phyloP scores from a whole-genome alignment of 208 protist genomes.

The Willaertia magna region DNA sequence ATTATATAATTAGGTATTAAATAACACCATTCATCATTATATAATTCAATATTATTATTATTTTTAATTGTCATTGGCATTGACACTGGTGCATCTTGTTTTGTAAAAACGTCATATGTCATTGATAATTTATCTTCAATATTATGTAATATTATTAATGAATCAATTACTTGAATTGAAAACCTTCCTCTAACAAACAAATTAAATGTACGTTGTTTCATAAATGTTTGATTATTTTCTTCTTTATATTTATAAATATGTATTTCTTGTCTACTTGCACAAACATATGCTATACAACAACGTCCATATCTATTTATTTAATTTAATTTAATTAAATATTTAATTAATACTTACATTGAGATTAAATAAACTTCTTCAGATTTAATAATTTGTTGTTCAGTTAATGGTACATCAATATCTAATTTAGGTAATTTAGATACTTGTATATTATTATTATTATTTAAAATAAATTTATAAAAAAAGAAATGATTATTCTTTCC shows the following conservation, averaged over 20 bases:
- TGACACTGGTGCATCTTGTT: not conserved
- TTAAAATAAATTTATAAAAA: not conserved
- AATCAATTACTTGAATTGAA: not conserved
- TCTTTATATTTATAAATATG: not conserved
- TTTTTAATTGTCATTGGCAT: not conserved
- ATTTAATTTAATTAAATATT: too few relatives aligned
- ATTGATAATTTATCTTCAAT: not conserved
- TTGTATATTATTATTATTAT: too few relatives aligned
- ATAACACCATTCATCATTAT: not conserved
- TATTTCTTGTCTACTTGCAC: not conserved
- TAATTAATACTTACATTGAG: not conserved
- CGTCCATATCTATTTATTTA: not conserved
- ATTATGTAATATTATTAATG: not conserved
- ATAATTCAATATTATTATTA: not conserved
- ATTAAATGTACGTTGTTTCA: not conserved
- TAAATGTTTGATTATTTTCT: not conserved
- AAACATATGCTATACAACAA: not conserved
- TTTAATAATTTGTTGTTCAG: too few relatives aligned
- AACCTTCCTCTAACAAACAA: not conserved
- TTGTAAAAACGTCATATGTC: constrained; percentile 1
- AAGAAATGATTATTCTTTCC: not conserved
- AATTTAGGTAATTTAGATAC: too few relatives aligned
- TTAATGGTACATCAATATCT: too few relatives aligned
- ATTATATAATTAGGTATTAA: not conserved
- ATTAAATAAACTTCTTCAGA: too few relatives aligned